Evolutionary conservation across 768 basidiomycete species (phyloP), one percentile per base, ranked within the genome.

Genomic region (Imleria badia): DNA sequence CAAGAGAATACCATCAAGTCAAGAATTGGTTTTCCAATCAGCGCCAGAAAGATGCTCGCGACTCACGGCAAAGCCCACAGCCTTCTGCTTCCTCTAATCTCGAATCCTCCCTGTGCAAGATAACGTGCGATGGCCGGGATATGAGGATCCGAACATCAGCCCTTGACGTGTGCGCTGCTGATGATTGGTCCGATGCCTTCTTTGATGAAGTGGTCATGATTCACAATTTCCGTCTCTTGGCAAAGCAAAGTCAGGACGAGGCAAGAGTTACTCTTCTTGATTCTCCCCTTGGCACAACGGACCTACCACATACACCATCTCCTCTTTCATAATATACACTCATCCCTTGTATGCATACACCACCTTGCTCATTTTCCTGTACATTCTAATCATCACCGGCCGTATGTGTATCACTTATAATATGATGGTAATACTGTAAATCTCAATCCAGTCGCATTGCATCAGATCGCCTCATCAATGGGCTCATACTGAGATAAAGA

Each of bases 21-120:
- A 83, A 81, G 69, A 84, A 84, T 58, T 85, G 84, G 83, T 86
- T 86, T 55, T 82, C 82, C 6, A 86, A 86, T 66, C 78, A 83
- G 68, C 76, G 84, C 40, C 84, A 78, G 53, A 74, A 78, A 58
- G 75, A 75, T 51, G 68, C 76, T 31, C 71, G 70, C 12, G 70
- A 71, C 52, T 71, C 70, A 0, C 71, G 70, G 12, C 71, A 73
- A 42, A 71, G 69, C 10, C 71, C 70, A 30, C 69, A 71, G 29
- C 67, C 67, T 52, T 59, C 69, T n/a, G 48, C 62, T 38, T 51
- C 71, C 65, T 58, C 67, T 65, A 66, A 68, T 56, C 62, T 71
- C 13, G 73, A 72, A 60, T 66, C 76, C 29, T 67, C 70, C 22
- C 48, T 75, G 20, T 66, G 65, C 60, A 69, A 70, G 60, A 65